These are phyloP conservation scores for Neobulgaria alba DNA, from an alignment of 2,329 filamentous ascomycete genomes.

Conservation along the genomic window DNA sequence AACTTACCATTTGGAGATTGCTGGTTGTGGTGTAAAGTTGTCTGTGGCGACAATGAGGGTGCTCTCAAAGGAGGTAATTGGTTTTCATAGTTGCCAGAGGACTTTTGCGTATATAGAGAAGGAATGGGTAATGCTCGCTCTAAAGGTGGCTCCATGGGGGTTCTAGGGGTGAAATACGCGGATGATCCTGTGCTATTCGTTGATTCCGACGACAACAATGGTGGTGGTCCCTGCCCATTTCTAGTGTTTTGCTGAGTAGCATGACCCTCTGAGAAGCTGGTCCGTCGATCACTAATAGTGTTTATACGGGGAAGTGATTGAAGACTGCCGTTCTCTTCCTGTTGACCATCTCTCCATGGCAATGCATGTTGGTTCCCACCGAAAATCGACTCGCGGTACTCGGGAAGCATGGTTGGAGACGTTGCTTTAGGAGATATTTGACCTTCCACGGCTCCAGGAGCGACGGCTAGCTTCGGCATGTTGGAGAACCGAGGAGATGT, in stretches of 20 bases:
- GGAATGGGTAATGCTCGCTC: constrained; percentile 25
- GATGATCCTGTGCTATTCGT: constrained; percentile 24
- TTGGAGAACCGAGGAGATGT: constrained; percentile 8
- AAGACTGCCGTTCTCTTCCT: constrained; percentile 12
- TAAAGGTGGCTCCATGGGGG: constrained; percentile 25
- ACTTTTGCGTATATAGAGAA: constrained; percentile 21
- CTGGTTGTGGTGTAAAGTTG: constrained; percentile 11
- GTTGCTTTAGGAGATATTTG: constrained; percentile 15
- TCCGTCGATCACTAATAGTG: constrained; percentile 12
- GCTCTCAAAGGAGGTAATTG: constrained; percentile 23
- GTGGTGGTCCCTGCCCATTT: constrained; percentile 18
- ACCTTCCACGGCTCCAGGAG: constrained; percentile 2
- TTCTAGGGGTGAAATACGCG: constrained; percentile 23
- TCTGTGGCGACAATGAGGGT: constrained; percentile 24
- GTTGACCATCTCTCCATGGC: constrained; percentile 24
- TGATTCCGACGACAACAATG: constrained; percentile 24
- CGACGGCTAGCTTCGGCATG: constrained; percentile 10
- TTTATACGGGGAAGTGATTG: constrained; percentile 12
- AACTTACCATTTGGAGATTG: constrained; percentile 24
- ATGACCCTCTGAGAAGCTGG: constrained; percentile 15
- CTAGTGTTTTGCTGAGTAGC: constrained; percentile 23
- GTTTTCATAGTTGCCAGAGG: constrained; percentile 19
- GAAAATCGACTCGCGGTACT: constrained; percentile 27
- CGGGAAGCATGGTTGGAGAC: constrained; percentile 21
- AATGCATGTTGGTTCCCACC: constrained; percentile 13